Percentiles rank a stretch among this genome's conserved stretches.
These are phyloP conservation scores for Tilletia horrida DNA, from an alignment of 1,284 basidiomycete genomes.

Conservation along the genomic window DNA sequence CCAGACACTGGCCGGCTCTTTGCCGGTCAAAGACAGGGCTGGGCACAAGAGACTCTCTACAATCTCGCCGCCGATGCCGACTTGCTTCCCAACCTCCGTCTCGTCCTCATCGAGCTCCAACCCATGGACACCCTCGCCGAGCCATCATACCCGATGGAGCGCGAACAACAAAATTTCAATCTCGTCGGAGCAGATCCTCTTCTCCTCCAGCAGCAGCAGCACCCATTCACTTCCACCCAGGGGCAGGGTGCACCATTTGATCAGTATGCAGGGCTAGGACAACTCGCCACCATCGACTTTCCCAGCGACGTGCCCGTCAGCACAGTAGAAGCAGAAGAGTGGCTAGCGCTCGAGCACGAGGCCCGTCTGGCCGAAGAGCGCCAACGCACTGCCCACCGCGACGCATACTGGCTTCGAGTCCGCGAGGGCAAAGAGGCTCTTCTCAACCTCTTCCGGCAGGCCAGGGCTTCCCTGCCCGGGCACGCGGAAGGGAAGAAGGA, in stretches of 20 bases:
- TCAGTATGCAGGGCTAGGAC: neutral
- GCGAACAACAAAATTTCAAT: neutral
- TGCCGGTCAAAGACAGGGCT: neutral
- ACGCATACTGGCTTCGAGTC: conserved; percentile 20
- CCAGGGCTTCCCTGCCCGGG: neutral
- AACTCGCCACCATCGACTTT: conserved; percentile 16
- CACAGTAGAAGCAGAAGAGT: neutral
- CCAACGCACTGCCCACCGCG: conserved; percentile 19
- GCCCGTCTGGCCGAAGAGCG: conserved; percentile 2
- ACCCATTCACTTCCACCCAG: neutral
- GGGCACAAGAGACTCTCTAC: conserved; percentile 1
- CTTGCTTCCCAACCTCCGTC: neutral
- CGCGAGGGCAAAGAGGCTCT: conserved; percentile 19
- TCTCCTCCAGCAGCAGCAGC: neutral
- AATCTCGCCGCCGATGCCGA: conserved; percentile 15
- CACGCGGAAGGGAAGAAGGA: neutral
- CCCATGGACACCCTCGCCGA: neutral
- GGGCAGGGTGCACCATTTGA: conserved; percentile 6
- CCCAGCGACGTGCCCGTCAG: conserved; percentile 13
- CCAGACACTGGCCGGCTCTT: neutral
- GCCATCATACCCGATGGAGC: neutral
- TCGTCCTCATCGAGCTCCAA: conserved; percentile 1
- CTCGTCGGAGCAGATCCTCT: neutral
- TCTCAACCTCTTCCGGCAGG: conserved; percentile 10
- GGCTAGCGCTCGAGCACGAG: neutral